Percentiles rank a stretch among this genome's conserved stretches.
These are phyloP conservation scores for Alternaria rosae DNA, from an alignment of 2,329 filamentous ascomycete species.

Conservation along the genomic window DNA sequence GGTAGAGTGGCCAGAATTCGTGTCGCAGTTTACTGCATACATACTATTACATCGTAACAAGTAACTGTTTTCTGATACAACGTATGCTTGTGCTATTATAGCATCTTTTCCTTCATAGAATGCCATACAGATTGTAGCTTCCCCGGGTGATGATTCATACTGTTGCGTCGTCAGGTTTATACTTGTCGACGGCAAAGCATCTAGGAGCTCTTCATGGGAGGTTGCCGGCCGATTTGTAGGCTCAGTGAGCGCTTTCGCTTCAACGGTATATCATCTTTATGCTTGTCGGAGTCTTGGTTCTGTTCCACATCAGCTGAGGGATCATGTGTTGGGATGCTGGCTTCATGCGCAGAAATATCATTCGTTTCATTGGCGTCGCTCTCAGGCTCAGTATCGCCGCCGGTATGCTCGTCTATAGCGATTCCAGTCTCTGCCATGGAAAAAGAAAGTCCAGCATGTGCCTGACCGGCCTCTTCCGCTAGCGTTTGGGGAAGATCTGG, in stretches of 20 bases:
- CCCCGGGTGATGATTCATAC: too few species aligned
- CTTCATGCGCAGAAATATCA: too few species aligned
- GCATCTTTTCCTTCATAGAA: too few species aligned
- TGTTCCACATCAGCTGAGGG: not conserved
- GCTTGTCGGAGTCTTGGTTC: not conserved
- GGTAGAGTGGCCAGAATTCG: too few species aligned
- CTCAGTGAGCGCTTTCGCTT: not conserved
- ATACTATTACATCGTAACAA: too few species aligned
- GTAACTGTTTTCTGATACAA: too few species aligned
- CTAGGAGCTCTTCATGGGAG: not conserved
- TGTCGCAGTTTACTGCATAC: too few species aligned
- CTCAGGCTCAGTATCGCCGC: not conserved
- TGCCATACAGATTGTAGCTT: too few species aligned
- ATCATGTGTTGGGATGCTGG: not conserved
- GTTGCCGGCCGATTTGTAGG: not conserved
- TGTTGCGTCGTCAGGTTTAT: not conserved
- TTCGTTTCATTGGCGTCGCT: not conserved
- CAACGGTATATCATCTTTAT: not conserved
- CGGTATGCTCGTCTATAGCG: not conserved
- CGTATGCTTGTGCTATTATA: too few species aligned
- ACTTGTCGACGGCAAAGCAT: not conserved
- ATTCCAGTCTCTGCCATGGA: not conserved
- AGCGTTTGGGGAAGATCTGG: not conserved
- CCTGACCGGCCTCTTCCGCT: not conserved
- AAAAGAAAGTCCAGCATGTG: not conserved